Conservation (phyloP, 441 rosid genomes). For the Jatropha podagrica region DNA sequence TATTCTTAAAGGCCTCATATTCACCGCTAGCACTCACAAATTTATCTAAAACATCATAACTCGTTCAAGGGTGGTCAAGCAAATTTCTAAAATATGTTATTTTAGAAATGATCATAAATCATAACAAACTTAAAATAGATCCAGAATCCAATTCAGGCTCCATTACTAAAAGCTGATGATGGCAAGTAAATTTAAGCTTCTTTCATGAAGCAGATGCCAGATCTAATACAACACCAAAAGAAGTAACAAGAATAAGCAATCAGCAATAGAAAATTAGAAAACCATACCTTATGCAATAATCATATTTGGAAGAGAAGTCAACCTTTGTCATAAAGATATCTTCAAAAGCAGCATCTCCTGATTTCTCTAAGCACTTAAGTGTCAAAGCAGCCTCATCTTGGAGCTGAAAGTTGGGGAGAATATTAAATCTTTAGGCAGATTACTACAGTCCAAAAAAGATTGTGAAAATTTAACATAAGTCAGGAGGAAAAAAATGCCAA, state of each 20-base stretch:
- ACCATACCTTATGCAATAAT: slow-evolving; percentile 68
- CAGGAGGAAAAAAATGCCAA: slow-evolving; percentile 14
- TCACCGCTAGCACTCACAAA: background rate
- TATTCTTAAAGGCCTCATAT: background rate
- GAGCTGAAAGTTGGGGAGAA: slow-evolving; percentile 47
- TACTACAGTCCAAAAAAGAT: background rate
- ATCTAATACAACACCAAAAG: background rate
- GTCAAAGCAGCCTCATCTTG: slow-evolving; percentile 73
- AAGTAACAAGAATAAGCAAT: background rate
- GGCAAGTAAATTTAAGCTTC: background rate
- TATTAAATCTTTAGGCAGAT: slow-evolving; percentile 9
- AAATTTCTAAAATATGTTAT: background rate
- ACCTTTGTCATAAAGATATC: slow-evolving; percentile 70
- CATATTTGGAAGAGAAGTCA: slow-evolving; percentile 79
- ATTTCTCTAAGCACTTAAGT: slow-evolving; percentile 65
- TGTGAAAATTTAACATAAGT: slow-evolving; percentile 9
- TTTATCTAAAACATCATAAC: background rate
- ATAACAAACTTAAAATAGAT: background rate
- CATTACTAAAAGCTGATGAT: background rate
- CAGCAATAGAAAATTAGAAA: slow-evolving; percentile 12
- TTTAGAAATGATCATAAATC: background rate
- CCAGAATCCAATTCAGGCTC: background rate
- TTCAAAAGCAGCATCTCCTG: slow-evolving; percentile 79
- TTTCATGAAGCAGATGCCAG: background rate
- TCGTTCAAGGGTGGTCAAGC: background rate